Evolutionary conservation across 805 yeast species (phyloP), one percentile per base, ranked within the genome.

Genomic region (Vanderwaltozyma yarrowii): DNA sequence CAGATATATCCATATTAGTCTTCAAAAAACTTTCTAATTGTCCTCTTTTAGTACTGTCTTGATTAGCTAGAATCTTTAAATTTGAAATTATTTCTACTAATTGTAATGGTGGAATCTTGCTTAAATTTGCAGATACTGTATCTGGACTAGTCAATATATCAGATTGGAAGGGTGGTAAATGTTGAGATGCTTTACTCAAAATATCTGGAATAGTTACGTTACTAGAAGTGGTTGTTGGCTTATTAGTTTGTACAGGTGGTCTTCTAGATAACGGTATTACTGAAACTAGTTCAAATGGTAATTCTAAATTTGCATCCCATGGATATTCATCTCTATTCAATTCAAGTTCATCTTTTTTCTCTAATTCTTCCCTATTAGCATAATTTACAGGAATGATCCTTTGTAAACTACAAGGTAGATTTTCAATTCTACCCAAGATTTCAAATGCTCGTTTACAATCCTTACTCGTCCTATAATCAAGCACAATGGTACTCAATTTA

Each of bases 71-170:
- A 25, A 70, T 67, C 56, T 80, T 81, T 45, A 82, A 60, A 44
- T 77, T 79, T 6, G 87, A 72, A 18, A 82, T 66, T 30, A 81
- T 64, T 52, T 80, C 87, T 24, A 82, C 73, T 38, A 82, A 60
- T 45, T 78, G 80, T 13, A 78, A 72, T 3, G 92, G 92, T 3
- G 85, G 80, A 16, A 81, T 72, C 32, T 71, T 64, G 42, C 80
- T 70, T 42, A 82, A 60, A 21, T 78, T 79, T 41, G 70, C 66
- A 23, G 79, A 77, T 32, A 80, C 74, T 30, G 71, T 70, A 48
- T 78, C 85, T 7, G 45, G 39, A 4, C 67, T 58, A 16, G 62
- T 60, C 43, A 78, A 73, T 31, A 70, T 71, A 13, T 64, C 56
- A 13, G 60, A 54, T 13, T 61, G 60, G 18, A 70, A 68, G 29